A percentile compares a stretch with the other conserved stretches of the same genome.
Evolutionary conservation across 257 asterid genomes (phyloP).

Genomic region (Primulina eburnea): DNA sequence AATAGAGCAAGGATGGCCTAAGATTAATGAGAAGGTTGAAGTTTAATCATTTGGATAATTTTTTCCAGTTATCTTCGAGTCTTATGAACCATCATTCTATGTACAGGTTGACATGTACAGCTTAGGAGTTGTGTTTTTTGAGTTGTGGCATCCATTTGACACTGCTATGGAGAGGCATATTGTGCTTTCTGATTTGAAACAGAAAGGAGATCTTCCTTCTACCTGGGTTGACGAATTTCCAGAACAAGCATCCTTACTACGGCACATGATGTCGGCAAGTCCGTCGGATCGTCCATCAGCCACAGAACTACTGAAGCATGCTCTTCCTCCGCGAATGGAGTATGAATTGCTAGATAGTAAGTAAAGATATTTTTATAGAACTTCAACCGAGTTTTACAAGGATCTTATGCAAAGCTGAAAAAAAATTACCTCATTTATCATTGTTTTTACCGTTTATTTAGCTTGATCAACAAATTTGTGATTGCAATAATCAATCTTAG

Average conservation of each 20-base stretch:
- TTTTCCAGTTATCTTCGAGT: no score
- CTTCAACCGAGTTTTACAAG: conserved; percentile 17
- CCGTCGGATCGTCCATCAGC: conserved; percentile 98
- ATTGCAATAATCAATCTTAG: no score
- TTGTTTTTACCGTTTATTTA: no score
- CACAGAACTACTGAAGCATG: conserved; percentile 80
- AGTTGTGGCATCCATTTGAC: conserved; percentile 96
- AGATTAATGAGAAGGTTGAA: conserved; percentile 86
- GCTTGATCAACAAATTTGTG: no score
- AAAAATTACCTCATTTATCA: no score
- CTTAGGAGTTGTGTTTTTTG: conserved; percentile 88
- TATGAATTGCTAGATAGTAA: conserved; percentile 82
- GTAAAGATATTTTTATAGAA: conserved; percentile 28
- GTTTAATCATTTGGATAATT: conserved; percentile 1
- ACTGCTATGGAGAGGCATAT: conserved; percentile 96
- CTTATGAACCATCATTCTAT: conserved; percentile 4
- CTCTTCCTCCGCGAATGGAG: conserved; percentile 94
- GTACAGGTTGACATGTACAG: conserved; percentile 92
- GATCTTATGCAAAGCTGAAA: neutral
- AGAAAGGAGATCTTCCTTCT: conserved; percentile 83
- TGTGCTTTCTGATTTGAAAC: conserved; percentile 79
- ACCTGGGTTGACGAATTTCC: conserved; percentile 73
- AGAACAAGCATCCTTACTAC: conserved; percentile 79
- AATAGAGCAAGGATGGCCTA: conserved; percentile 97
- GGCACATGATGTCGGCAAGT: conserved; percentile 68